Conservation (phyloP, 805 yeast species). For the Saccharomyces kudriavzevii region DNA sequence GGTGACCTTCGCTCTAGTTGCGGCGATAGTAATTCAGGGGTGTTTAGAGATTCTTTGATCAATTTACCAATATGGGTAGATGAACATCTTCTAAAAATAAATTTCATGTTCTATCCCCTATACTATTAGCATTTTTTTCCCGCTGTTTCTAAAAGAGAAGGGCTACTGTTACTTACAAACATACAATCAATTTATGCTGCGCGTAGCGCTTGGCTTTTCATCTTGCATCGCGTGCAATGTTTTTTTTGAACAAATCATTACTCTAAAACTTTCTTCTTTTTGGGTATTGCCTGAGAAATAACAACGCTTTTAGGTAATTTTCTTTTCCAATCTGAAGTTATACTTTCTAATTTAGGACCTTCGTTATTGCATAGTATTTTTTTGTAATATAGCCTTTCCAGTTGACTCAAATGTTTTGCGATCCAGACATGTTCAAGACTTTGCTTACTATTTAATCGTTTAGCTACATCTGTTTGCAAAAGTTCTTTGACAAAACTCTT, state of each 20-base stretch:
- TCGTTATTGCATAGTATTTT: constrained; percentile 16
- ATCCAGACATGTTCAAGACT: constrained; percentile 46
- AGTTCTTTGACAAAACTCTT: constrained; percentile 39
- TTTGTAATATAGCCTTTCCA: constrained; percentile 32
- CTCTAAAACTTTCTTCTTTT: background rate
- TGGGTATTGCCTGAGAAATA: constrained; percentile 7
- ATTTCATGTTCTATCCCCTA: background rate
- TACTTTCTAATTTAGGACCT: background rate
- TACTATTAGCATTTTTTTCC: background rate
- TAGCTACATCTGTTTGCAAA: constrained; percentile 32
- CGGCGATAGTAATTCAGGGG: background rate
- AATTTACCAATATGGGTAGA: background rate
- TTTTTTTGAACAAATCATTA: background rate
- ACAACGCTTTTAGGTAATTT: constrained; percentile 20
- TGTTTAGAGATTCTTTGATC: background rate
- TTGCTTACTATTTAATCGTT: constrained; percentile 33
- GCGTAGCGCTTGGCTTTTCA: background rate
- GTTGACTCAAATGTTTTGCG: constrained; percentile 30
- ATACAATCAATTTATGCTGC: background rate
- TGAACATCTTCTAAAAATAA: background rate
- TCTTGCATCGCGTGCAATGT: background rate
- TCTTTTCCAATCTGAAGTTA: constrained; percentile 16
- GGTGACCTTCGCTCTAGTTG: background rate
- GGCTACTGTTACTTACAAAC: background rate
- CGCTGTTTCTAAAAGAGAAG: background rate